Conservation (phyloP, 1,284 basidiomycete species). For the Ustilago xerochloae region DNA sequence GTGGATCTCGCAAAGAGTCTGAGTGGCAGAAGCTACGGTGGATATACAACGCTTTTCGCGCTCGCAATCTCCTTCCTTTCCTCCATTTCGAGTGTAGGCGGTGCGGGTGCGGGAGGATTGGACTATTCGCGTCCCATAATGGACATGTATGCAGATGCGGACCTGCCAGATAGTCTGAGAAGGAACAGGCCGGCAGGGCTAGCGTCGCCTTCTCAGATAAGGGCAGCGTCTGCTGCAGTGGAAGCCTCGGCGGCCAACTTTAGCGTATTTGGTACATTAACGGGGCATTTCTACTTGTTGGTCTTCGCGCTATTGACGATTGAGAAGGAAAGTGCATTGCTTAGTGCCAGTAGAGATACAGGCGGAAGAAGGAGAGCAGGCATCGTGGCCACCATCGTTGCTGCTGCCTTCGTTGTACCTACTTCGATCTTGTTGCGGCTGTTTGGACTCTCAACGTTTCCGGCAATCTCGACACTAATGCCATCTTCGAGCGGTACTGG, state of each 20-base stretch:
- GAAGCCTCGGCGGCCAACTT: constrained; percentile 41
- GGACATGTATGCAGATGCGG: constrained; percentile 46
- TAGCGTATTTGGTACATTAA: constrained; percentile 46
- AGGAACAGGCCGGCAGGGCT: constrained; percentile 45
- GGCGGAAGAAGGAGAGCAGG: constrained; percentile 61
- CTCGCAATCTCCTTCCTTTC: constrained; percentile 53
- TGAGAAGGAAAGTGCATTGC: constrained; percentile 56
- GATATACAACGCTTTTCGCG: constrained; percentile 54
- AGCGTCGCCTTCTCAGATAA: constrained; percentile 37
- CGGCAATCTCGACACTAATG: constrained; percentile 33
- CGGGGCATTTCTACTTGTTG: constrained; percentile 53
- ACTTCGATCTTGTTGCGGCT: constrained; percentile 41
- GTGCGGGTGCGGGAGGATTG: constrained; percentile 4
- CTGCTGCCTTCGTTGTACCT: constrained; percentile 51
- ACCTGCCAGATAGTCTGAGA: constrained; percentile 49
- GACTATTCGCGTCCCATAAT: constrained; percentile 19
- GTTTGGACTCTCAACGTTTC: constrained; percentile 46
- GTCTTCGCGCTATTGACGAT: constrained; percentile 61
- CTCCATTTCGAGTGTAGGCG: constrained; percentile 35
- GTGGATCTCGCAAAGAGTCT: constrained; percentile 54
- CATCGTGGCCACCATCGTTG: constrained; percentile 58
- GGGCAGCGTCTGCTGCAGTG: constrained; percentile 28
- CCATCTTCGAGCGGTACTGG: constrained; percentile 11
- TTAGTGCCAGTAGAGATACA: constrained; percentile 45
- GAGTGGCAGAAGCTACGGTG: constrained; percentile 49